A percentile compares a stretch with the other conserved stretches of the same genome.
Evolutionary conservation across 73 alveolate species (phyloP).

Genomic region (Symbiodinium pilosum): DNA sequence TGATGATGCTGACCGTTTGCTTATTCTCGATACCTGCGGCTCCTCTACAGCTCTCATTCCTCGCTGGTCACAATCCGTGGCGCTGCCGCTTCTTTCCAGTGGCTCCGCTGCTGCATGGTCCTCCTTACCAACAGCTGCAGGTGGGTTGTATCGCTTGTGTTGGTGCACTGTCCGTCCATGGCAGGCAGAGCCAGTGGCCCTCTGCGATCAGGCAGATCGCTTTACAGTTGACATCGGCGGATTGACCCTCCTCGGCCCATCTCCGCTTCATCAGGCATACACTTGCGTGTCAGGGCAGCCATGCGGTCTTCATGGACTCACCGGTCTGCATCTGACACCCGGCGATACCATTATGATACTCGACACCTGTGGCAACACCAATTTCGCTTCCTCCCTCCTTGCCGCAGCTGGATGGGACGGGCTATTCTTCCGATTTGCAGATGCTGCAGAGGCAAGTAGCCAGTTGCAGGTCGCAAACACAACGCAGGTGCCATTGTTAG

Average conservation of each 20-base stretch:
- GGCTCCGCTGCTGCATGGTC: not conserved
- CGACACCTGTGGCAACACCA: conserved; percentile 18
- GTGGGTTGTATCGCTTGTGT: conserved; percentile 38
- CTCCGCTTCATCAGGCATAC: not conserved
- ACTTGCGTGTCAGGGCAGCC: conserved; percentile 37
- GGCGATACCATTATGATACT: not conserved
- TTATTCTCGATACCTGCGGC: conserved; percentile 33
- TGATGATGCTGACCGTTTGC: not conserved
- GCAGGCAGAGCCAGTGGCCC: not conserved
- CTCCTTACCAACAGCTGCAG: not conserved
- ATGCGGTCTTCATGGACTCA: not conserved
- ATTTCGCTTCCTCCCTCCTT: not conserved
- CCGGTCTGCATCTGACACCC: not conserved
- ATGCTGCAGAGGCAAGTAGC: not conserved
- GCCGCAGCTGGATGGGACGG: not conserved
- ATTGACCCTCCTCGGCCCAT: conserved; percentile 31
- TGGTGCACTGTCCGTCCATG: conserved; percentile 28
- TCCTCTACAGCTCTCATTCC: not conserved
- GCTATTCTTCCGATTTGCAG: not conserved
- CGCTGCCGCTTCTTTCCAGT: conserved; percentile 21
- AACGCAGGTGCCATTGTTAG: not conserved
- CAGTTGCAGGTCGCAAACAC: not conserved
- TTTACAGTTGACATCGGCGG: conserved; percentile 12
- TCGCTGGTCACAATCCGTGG: not conserved
- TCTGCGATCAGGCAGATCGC: not conserved